Conservation (phyloP, 768 basidiomycete species). For the Neoboletus magnificus region DNA sequence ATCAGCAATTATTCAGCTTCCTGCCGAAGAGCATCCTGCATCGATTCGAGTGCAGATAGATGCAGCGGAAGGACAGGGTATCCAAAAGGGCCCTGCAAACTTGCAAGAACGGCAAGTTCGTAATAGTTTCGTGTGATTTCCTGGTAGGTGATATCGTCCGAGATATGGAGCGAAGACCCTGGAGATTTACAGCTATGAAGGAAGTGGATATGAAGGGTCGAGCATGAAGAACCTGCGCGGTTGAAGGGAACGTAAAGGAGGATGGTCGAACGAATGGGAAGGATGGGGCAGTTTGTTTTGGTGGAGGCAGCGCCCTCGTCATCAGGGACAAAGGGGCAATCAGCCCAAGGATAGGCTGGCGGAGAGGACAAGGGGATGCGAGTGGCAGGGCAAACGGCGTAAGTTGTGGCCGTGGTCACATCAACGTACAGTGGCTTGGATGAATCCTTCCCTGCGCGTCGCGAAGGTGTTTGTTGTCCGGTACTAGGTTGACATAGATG, state of each 20-base stretch:
- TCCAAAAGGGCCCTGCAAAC: constrained; percentile 39
- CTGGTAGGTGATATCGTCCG: constrained; percentile 34
- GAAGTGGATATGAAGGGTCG: constrained; percentile 60
- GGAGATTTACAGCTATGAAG: constrained; percentile 48
- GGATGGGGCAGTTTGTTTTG: constrained; percentile 38
- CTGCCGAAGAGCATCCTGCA: constrained; percentile 42
- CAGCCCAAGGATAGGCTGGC: constrained; percentile 26
- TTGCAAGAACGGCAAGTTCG: constrained; percentile 63
- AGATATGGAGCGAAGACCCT: constrained; percentile 35
- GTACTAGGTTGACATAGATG: constrained; percentile 25
- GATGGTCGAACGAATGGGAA: constrained; percentile 56
- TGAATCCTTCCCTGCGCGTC: constrained; percentile 32
- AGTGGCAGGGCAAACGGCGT: constrained; percentile 44
- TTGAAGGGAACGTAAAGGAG: constrained; percentile 53
- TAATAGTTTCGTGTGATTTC: constrained; percentile 70
- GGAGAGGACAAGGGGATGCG: constrained; percentile 42
- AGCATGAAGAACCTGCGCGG: constrained; percentile 36
- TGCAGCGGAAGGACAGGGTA: constrained; percentile 67
- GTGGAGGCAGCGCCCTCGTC: constrained; percentile 17
- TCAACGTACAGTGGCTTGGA: constrained; percentile 34
- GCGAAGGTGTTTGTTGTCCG: constrained; percentile 25
- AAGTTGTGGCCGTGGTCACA: constrained; percentile 41
- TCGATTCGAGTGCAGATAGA: constrained; percentile 65
- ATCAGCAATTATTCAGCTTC: constrained; percentile 18
- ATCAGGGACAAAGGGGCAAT: constrained; percentile 35